phyloP scores from a whole-genome alignment of 2,329 filamentous ascomycete species.

The Fusarium longipes region DNA sequence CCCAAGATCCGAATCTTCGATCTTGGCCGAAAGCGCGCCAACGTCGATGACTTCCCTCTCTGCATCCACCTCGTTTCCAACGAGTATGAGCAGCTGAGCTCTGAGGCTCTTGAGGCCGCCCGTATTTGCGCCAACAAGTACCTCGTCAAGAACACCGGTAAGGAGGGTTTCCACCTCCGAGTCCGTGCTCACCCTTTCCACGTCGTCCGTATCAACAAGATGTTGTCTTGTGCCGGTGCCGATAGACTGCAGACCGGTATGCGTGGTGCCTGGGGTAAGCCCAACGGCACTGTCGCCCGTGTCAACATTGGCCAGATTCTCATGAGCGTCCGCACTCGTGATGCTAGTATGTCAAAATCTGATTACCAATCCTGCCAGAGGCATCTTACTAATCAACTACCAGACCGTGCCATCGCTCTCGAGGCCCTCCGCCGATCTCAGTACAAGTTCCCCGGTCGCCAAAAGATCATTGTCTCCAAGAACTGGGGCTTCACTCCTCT shows the following conservation, averaged over 20 bases:
- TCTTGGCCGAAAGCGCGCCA: conserved; percentile 97
- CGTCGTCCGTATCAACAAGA: conserved; percentile 99
- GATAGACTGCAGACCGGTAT: conserved; percentile 99
- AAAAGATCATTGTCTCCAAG: conserved; percentile 99
- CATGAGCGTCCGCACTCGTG: conserved; percentile 95
- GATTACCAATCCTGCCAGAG: conserved; percentile 24
- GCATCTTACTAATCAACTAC: conserved; percentile 43
- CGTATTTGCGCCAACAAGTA: conserved; percentile 99
- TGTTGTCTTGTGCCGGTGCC: conserved; percentile 99
- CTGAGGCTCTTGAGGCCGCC: conserved; percentile 98
- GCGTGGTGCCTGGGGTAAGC: conserved; percentile 99
- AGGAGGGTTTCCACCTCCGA: conserved; percentile 80
- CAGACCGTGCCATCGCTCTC: conserved; percentile 90
- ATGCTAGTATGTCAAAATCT: conserved; percentile 73
- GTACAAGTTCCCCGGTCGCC: conserved; percentile 99
- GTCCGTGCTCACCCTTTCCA: conserved; percentile 98
- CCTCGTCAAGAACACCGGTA: conserved; percentile 77
- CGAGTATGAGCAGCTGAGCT: conserved; percentile 99
- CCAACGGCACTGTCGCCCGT: conserved; percentile 98
- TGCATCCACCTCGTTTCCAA: conserved; percentile 99
- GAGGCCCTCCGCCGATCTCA: conserved; percentile 99
- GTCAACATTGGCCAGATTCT: conserved; percentile 99
- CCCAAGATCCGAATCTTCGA: conserved; percentile 96
- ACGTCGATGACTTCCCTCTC: conserved; percentile 99
- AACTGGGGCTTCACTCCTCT: conserved; percentile 99